Percentiles rank a stretch among this genome's conserved stretches.
Conservation (phyloP, 2,329 filamentous ascomycete genomes). For the Ophiostoma sp. region DNA sequence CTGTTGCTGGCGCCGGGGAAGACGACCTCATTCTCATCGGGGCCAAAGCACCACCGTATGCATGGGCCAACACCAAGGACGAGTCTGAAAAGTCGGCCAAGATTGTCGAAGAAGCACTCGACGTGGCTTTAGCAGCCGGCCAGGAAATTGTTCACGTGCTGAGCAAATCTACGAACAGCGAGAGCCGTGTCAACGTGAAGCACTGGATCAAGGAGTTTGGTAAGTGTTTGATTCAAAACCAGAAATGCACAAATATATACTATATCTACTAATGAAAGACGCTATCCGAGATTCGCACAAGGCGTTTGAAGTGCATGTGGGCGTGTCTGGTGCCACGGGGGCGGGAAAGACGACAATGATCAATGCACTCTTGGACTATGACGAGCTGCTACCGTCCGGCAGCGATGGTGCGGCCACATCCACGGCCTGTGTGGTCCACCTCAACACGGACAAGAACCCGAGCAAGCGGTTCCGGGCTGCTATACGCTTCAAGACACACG, state of each 20-base stretch:
- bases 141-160: neutral
- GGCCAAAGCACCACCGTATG: neutral
- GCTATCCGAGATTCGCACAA: neutral
- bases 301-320: constrained; percentile 14
- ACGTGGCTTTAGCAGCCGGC: neutral
- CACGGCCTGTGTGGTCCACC: constrained; percentile 17
- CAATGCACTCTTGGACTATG: constrained; percentile 21
- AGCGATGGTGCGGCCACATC: constrained; percentile 21
- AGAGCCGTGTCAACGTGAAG: neutral
- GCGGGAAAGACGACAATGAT: constrained; percentile 22
- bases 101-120: constrained; percentile 18
- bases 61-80: constrained; percentile 3
- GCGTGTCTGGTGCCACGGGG: constrained; percentile 20
- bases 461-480: constrained; percentile 1
- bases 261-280: constrained; percentile 1
- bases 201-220: constrained; percentile 14
- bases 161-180: neutral
- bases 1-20: neutral
- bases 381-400: constrained; percentile 22
- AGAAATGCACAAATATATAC: neutral
- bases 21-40: neutral
- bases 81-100: neutral
- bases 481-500: constrained; percentile 3
- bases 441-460: neutral
- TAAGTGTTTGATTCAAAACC: neutral